Evolutionary conservation across 1,284 basidiomycete genomes (phyloP).

Genomic region (Papiliotrema nemorosa): DNA sequence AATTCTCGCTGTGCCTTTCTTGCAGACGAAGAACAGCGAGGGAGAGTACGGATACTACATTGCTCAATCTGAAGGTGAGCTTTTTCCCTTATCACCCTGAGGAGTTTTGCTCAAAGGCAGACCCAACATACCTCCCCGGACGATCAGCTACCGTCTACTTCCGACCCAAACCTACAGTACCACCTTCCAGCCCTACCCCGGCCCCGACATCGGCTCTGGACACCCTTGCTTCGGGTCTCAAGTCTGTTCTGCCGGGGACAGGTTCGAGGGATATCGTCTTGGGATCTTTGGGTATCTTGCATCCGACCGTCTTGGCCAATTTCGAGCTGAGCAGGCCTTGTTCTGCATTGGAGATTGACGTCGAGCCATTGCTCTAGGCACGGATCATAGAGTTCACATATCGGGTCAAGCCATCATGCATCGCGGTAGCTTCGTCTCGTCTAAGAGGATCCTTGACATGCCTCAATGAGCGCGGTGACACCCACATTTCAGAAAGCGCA

Average conservation of each 20-base stretch:
- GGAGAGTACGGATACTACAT: constrained; percentile 84
- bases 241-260: constrained; percentile 42
- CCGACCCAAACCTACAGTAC: constrained; percentile 57
- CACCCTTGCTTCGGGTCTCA: constrained; percentile 45
- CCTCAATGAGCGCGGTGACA: no score
- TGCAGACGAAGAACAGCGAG: constrained; percentile 59
- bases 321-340: constrained; percentile 96
- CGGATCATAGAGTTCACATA: not conserved
- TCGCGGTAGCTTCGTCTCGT: no score
- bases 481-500: no score
- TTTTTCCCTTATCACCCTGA: not conserved
- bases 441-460: no score
- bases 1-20: constrained; percentile 82
- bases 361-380: constrained; percentile 83
- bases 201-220: constrained; percentile 37
- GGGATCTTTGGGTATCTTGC: constrained; percentile 81
- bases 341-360: constrained; percentile 87
- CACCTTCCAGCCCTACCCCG: constrained; percentile 28
- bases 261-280: constrained; percentile 61
- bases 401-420: not conserved
- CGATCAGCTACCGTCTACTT: constrained; percentile 88
- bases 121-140: constrained; percentile 90
- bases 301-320: constrained; percentile 83
- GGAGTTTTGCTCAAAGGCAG: constrained; percentile 49
- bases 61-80: constrained; percentile 72